These are phyloP conservation scores for Eucalyptus guilfoylei DNA, from an alignment of 345 rosid species.

Conservation along the genomic window DNA sequence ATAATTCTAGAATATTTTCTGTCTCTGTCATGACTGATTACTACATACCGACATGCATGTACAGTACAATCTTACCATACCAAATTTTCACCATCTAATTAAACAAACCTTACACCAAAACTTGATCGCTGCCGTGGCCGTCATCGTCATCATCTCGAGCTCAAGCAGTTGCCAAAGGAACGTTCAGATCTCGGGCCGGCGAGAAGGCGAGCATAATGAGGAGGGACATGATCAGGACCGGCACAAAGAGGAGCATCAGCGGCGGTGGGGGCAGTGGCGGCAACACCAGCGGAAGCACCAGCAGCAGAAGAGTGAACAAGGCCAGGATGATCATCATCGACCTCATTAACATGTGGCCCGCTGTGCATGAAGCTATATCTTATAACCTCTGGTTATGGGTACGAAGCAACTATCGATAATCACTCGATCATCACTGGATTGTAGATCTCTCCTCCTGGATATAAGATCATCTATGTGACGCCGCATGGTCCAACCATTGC, in stretches of 20 bases:
- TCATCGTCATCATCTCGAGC: not conserved
- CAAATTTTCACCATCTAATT: not conserved
- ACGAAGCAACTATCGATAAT: not conserved
- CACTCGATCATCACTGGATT: not conserved
- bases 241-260: constrained; percentile 8
- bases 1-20: not conserved
- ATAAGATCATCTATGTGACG: not conserved
- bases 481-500: not conserved
- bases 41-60: not conserved
- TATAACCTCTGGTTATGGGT: not conserved
- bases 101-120: not conserved
- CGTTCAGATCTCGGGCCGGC: not conserved
- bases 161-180: not conserved
- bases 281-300: constrained; percentile 13
- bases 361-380: not conserved
- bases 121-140: not conserved
- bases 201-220: constrained; percentile 11
- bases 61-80: not conserved
- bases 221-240: constrained; percentile 15
- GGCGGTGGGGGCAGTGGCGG: constrained; percentile 30
- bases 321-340: constrained; percentile 1
- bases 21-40: not conserved
- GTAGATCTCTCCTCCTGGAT: not conserved
- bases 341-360: not conserved
- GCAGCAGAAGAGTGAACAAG: constrained; percentile 1